These are phyloP conservation scores for Boletus insuetus DNA, from an alignment of 768 basidiomycete genomes.

Conservation along the genomic window DNA sequence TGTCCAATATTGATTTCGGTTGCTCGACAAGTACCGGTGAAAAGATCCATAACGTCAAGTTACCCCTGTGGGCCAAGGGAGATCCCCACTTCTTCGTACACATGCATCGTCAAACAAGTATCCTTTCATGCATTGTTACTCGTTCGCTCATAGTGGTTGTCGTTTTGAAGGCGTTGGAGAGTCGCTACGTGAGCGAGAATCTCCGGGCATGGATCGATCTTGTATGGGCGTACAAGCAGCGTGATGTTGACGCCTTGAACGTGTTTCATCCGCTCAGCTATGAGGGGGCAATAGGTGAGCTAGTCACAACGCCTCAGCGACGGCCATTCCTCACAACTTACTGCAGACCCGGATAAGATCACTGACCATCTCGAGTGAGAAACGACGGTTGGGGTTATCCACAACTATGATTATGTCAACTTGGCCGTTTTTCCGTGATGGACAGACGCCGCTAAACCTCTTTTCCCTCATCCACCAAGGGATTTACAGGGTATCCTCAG, in stretches of 20 bases:
- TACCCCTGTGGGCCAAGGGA: conserved; percentile 86
- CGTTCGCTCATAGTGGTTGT: neutral
- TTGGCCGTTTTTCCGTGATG: conserved; percentile 27
- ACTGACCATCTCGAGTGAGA: conserved; percentile 84
- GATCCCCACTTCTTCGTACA: conserved; percentile 85
- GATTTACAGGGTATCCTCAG: conserved; percentile 68
- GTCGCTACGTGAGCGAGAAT: conserved; percentile 78
- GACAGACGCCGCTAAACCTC: conserved; percentile 87
- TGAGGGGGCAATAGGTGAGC: conserved; percentile 78
- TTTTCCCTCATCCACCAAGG: conserved; percentile 81
- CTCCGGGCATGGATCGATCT: conserved; percentile 91
- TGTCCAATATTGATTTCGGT: conserved; percentile 74
- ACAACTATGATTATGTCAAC: conserved; percentile 66
- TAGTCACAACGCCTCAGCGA: neutral
- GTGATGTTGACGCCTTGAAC: conserved; percentile 72
- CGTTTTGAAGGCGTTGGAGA: conserved; percentile 74
- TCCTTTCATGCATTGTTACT: neutral
- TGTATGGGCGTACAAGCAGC: conserved; percentile 88
- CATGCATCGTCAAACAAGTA: conserved; percentile 67
- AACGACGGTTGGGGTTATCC: conserved; percentile 91
- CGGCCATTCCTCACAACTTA: neutral
- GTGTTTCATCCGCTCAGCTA: conserved; percentile 93
- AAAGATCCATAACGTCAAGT: conserved; percentile 80
- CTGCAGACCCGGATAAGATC: conserved; percentile 77
- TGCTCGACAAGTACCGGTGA: conserved; percentile 69